Evolutionary conservation across 208 protist species (phyloP), one percentile per base, ranked within the genome.

Genomic region (Leishmania guyanensis): DNA sequence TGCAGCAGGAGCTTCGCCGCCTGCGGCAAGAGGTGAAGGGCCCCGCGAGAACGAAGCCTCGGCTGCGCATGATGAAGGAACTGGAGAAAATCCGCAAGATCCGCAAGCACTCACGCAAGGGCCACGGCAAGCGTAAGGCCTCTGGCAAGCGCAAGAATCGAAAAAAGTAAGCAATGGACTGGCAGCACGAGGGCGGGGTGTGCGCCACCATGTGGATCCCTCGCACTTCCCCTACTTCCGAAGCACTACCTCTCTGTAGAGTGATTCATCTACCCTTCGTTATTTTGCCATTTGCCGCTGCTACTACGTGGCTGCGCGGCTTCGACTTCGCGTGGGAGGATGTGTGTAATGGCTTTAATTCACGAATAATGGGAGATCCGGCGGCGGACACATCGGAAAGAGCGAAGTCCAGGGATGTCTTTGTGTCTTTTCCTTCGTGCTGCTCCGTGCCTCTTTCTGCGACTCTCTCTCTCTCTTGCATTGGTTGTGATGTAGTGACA

Each of bases 81-180:
- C 86, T 97, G 65, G 86, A 94, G 74, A 97, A 97, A 85, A 96
- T 96, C 53, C 90, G 90, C 10, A 96, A 96, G 86, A 97, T 97
- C 62, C 88, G 89, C 75, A 95, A 96, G 78, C 85, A 97, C 85
- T 96, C 92, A 1, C 84, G 92, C 17, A 97, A 97, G 82, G 94
- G 94, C n/a, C 94, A 97, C 86, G 92, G 92, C 60, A 97, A 97
- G 87, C 91, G 92, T 64, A 92, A 84, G n/a, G 84, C 92, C 26
- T 94, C 91, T 29, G 94, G 94, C 33, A 97, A 97, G 85, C 88
- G 90, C 46, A 95, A 93, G 81, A 95, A 97, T 73, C 89, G 94
- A 16, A 89, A 91, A 75, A 91, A 88, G 82, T 93, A 84, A 75
- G 5, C n/a, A 8, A 58, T 22, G 58, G 12, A 66, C 39, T 10